phyloP scores from a whole-genome alignment of 1,284 basidiomycete species.

The Ganoderma sinense region DNA sequence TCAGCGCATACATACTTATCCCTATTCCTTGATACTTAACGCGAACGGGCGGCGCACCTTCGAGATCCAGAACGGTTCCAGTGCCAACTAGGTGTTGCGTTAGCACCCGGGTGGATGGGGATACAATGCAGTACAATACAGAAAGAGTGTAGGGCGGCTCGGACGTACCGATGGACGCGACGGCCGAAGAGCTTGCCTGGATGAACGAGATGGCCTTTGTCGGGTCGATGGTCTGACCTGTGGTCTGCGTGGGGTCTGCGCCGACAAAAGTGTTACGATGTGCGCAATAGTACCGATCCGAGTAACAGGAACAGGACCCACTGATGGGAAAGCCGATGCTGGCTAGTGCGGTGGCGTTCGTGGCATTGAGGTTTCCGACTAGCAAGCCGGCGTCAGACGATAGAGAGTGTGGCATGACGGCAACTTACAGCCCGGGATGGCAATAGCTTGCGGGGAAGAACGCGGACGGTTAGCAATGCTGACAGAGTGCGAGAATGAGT shows the following conservation, averaged over 20 bases:
- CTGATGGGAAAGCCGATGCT: constrained; percentile 11
- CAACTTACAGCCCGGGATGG: constrained; percentile 1
- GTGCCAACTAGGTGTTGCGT: constrained; percentile 7
- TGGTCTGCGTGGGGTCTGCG: constrained; percentile 10
- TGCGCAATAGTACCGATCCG: neutral
- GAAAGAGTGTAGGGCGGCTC: no score
- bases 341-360: constrained; percentile 6
- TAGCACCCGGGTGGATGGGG: neutral
- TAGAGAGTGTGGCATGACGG: neutral
- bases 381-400: neutral
- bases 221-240: constrained; percentile 7
- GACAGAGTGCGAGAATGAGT: neutral
- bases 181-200: neutral
- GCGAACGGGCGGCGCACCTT: constrained; percentile 9
- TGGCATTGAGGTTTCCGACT: constrained; percentile 18
- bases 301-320: neutral
- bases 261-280: neutral
- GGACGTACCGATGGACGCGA: constrained; percentile 14
- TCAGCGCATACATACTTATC: neutral
- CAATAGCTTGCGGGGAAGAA: neutral
- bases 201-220: constrained; percentile 7
- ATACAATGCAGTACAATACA: no score
- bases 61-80: constrained; percentile 6
- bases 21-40: no score
- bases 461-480: neutral